These are phyloP conservation scores for Candida mattraensis DNA, from an alignment of 805 yeast genomes.

Conservation along the genomic window DNA sequence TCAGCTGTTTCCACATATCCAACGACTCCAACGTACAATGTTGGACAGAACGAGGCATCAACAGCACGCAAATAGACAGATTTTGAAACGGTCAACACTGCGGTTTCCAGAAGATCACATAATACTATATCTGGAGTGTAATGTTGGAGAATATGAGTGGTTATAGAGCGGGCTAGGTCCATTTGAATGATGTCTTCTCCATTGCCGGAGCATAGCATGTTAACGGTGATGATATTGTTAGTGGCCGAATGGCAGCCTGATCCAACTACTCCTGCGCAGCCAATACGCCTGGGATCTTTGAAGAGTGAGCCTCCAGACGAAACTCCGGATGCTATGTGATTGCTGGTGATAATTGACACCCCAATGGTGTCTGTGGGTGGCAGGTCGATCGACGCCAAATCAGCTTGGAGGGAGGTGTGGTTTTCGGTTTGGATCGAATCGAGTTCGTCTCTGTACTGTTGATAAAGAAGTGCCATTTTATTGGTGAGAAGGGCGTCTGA, in stretches of 20 bases:
- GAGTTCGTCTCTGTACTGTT: slow-evolving; percentile 7
- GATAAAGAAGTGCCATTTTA: slow-evolving; percentile 13
- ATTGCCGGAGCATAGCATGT: slow-evolving; percentile 48
- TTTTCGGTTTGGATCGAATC: slow-evolving; percentile 1
- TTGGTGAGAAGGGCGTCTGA: slow-evolving; percentile 8
- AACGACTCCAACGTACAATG: slow-evolving; percentile 27
- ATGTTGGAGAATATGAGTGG: slow-evolving; percentile 15
- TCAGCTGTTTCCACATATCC: slow-evolving; percentile 21
- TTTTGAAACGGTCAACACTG: slow-evolving; percentile 10
- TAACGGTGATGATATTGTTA: slow-evolving; percentile 20
- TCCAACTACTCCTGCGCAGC: slow-evolving; percentile 55
- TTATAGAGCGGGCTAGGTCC: slow-evolving; percentile 40
- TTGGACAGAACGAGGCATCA: slow-evolving; percentile 9
- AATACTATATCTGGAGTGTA: slow-evolving; percentile 8
- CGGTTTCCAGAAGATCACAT: slow-evolving; percentile 22
- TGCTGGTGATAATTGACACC: slow-evolving; percentile 24
- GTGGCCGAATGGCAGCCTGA: slow-evolving; percentile 37
- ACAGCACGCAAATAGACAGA: slow-evolving; percentile 22
- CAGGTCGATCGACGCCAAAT: neutral
- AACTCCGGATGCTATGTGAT: slow-evolving; percentile 29
- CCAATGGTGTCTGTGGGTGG: slow-evolving; percentile 48
- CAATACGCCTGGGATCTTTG: slow-evolving; percentile 49
- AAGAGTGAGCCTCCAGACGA: slow-evolving; percentile 58
- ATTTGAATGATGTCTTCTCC: slow-evolving; percentile 54
- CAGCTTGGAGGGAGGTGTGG: slow-evolving; percentile 1